phyloP scores from a whole-genome alignment of 257 asterid genomes.

The Paraleonurus japonicus region DNA sequence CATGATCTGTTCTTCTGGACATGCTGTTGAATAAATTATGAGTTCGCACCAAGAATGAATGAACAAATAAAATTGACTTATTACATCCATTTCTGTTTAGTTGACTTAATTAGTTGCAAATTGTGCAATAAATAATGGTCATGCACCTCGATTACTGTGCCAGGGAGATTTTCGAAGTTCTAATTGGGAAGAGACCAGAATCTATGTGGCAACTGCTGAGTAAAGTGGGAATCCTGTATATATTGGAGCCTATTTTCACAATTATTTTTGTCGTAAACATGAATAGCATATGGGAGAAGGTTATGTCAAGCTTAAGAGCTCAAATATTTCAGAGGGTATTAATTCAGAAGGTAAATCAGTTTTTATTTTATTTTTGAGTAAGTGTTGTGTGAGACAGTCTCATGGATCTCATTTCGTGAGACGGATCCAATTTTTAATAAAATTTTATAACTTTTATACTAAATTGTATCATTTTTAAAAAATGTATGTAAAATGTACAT shows the following conservation, averaged over 20 bases:
- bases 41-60: neutral
- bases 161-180: constrained; percentile 90
- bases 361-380: too few relatives aligned
- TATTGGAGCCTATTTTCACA: constrained; percentile 80
- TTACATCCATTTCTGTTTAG: neutral
- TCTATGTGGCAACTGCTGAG: constrained; percentile 69
- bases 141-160: constrained; percentile 26
- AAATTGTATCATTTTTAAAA: too few relatives aligned
- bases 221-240: constrained; percentile 65
- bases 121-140: neutral
- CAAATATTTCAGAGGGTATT: constrained; percentile 85
- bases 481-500: too few relatives aligned
- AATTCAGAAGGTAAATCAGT: constrained; percentile 77
- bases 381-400: too few relatives aligned
- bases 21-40: neutral
- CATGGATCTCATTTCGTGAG: too few relatives aligned
- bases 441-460: too few relatives aligned
- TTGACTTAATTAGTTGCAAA: neutral
- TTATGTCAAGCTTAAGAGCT: constrained; percentile 95
- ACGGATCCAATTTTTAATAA: too few relatives aligned
- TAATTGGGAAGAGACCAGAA: constrained; percentile 73
- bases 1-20: neutral
- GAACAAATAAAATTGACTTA: neutral
- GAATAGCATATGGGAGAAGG: constrained; percentile 96
- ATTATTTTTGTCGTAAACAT: constrained; percentile 74